Evolutionary conservation across 2,329 filamentous ascomycete species (phyloP), one percentile per base, ranked within the genome.

Genomic region (Cladophialophora exuberans): DNA sequence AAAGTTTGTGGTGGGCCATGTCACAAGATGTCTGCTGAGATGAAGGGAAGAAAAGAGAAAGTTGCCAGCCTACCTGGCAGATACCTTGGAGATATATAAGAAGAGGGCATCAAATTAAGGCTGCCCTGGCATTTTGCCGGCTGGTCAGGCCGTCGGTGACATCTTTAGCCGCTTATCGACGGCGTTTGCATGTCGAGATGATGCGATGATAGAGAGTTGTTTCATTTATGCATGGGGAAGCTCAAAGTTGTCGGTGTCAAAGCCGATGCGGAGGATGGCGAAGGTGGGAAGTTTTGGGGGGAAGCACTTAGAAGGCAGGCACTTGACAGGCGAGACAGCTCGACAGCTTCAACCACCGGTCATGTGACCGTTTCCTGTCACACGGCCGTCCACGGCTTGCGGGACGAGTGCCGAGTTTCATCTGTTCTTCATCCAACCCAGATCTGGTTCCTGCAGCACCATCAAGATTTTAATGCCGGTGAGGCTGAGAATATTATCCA

Each of bases 1-100:
- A 57, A 31, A 64, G 54, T 50, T 54, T 28, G 3, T 46, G 50
- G 23, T 17, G 55, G 13, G 55, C 31, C 54, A 54, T 54, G 49
- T 7, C 13, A 11, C n/a, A 11, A 25, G 15, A 13, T 22, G 13
- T 10, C 17, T 20, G n/a, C 26, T 17, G 39, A 13, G 39, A 42
- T 22, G 7, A 42, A 15, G 15, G 39, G 13, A 42, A 22, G 26
- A 18, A 22, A 9, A 22, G n/a, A 25, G 28, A 25, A 22, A 23
- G 20, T n/a, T n/a, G n/a, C n/a, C n/a, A n/a, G n/a, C n/a, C n/a
- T n/a, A n/a, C n/a, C n/a, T n/a, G n/a, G n/a, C n/a, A n/a, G n/a
- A n/a, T n/a, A n/a, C 26, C 3, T 3, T 3, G 18, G 38, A 17
- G 10, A 23, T 13, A n/a, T n/a, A n/a, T n/a, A n/a, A n/a, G n/a